A percentile compares a stretch with the other conserved stretches of the same genome.
Evolutionary conservation across 2,329 filamentous ascomycete species (phyloP).

Genomic region (Botryotinia narcissicola): DNA sequence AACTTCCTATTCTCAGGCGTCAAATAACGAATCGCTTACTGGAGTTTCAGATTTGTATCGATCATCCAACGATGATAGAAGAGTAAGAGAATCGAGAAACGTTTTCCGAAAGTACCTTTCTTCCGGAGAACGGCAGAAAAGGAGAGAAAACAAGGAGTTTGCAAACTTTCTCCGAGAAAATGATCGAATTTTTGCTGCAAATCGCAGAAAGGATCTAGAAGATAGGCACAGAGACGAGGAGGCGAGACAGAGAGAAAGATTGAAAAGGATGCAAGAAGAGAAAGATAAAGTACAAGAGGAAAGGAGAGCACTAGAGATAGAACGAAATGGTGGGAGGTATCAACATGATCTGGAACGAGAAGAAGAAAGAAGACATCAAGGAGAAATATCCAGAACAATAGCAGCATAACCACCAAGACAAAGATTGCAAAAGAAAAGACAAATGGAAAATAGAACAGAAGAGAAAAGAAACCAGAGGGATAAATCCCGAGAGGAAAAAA

Average conservation of each 20-base stretch:
- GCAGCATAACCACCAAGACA: not conserved
- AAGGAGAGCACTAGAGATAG: not conserved
- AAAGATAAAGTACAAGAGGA: not conserved
- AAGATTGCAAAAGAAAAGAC: not conserved
- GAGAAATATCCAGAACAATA: not conserved
- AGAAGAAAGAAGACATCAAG: not conserved
- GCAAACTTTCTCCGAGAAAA: accelerated
- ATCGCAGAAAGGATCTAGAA: not conserved
- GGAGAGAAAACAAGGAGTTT: not conserved
- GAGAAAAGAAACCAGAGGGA: not conserved
- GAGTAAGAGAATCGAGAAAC: not conserved
- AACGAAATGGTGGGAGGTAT: not conserved
- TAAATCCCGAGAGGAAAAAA: not conserved
- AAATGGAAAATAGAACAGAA: too few species aligned
- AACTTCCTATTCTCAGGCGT: not conserved
- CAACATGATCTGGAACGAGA: not conserved
- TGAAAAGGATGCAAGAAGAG: not conserved
- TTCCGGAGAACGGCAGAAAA: not conserved
- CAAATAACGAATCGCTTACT: not conserved
- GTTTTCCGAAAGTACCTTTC: not conserved
- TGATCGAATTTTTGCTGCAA: not conserved
- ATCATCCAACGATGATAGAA: not conserved
- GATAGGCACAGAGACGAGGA: not conserved
- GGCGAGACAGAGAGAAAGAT: not conserved
- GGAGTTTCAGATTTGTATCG: not conserved